Percentiles rank a stretch among this genome's conserved stretches.
Evolutionary conservation across 306 rosid genomes (phyloP).

Genomic region (Abrus precatorius): DNA sequence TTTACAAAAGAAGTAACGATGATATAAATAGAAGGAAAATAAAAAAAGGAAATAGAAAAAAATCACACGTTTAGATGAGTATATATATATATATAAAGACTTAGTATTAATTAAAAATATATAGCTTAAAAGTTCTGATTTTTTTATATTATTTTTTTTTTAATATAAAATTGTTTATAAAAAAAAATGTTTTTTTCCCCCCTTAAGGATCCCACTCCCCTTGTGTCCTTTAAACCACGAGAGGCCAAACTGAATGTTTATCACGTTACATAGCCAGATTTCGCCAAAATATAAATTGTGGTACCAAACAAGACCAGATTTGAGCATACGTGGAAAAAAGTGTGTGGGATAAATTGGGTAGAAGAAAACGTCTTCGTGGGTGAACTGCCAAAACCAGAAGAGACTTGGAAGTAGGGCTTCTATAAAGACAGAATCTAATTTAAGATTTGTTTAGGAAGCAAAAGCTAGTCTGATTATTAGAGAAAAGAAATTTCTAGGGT

Average conservation of each 20-base stretch:
- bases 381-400: slow-evolving; percentile 28
- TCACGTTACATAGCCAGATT: neutral
- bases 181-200: too few species aligned
- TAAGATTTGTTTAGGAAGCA: slow-evolving; percentile 2
- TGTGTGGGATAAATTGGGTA: slow-evolving; percentile 9
- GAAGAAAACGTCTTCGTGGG: neutral
- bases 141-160: too few species aligned
- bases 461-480: neutral
- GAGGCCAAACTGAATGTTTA: neutral
- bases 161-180: too few species aligned
- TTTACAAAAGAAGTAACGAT: too few species aligned
- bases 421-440: slow-evolving; percentile 10
- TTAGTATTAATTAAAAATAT: too few species aligned
- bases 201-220: too few species aligned
- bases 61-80: too few species aligned
- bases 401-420: slow-evolving; percentile 27
- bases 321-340: neutral
- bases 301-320: neutral
- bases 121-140: too few species aligned
- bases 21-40: too few species aligned
- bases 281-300: neutral
- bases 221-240: neutral
- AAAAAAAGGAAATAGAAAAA: too few species aligned
- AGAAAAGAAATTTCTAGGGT: neutral
- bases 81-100: too few species aligned